Evolutionary conservation across 1,139 yeast species (phyloP).

Genomic region (Sugiyamaella xylanicola): DNA sequence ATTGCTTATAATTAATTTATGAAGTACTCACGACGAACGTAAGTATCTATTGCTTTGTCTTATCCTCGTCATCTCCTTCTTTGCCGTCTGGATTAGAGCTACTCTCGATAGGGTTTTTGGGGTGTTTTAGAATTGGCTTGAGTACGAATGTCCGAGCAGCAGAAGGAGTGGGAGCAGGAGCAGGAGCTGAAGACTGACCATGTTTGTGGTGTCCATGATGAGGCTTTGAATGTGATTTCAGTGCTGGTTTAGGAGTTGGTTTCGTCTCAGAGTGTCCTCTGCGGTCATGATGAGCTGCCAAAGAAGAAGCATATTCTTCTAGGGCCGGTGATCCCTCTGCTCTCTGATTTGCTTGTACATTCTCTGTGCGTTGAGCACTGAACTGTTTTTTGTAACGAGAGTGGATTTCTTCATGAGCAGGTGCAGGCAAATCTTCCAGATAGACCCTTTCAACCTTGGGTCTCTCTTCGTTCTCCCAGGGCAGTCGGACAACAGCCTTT

Average conservation of each 20-base stretch:
- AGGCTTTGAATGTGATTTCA: background rate
- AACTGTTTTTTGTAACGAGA: conserved; percentile 7
- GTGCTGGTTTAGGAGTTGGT: background rate
- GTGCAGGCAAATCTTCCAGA: conserved; percentile 23
- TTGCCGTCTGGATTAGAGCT: background rate
- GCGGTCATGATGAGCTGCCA: conserved; percentile 19
- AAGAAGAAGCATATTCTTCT: conserved; percentile 13
- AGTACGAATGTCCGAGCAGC: conserved; percentile 15
- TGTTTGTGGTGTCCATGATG: conserved; percentile 13
- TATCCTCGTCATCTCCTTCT: background rate
- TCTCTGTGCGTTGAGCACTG: conserved; percentile 4
- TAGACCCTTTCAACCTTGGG: conserved; percentile 27
- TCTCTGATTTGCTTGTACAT: background rate
- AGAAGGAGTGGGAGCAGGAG: conserved; percentile 5
- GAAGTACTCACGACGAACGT: too few relatives aligned
- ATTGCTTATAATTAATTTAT: conserved; percentile 3
- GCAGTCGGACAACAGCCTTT: conserved; percentile 21
- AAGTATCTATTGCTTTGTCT: too few relatives aligned
- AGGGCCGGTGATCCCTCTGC: background rate
- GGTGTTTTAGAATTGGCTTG: conserved; percentile 18
- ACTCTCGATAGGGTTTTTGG: conserved; percentile 3
- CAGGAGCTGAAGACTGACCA: background rate
- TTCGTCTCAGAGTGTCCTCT: background rate
- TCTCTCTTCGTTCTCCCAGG: conserved; percentile 23
- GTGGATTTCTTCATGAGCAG: conserved; percentile 3